Evolutionary conservation across 2,329 filamentous ascomycete species (phyloP).

Genomic region (Domatiomyces globalis): DNA sequence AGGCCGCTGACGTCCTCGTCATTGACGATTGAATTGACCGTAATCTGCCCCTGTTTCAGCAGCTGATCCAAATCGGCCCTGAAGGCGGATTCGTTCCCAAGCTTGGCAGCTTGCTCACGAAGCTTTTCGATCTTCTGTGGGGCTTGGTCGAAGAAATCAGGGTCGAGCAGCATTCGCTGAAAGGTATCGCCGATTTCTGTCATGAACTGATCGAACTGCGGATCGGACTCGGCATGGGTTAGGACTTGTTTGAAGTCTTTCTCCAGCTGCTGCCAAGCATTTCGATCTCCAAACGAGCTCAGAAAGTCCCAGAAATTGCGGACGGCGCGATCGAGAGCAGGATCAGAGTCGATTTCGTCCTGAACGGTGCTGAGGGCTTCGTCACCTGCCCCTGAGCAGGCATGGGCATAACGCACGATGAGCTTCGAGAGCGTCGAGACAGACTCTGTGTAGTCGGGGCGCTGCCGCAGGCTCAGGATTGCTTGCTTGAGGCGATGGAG

Average conservation of each 20-base stretch:
- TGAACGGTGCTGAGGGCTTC: conserved; percentile 53
- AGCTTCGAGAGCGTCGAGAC: conserved; percentile 65
- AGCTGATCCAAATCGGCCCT: conserved; percentile 60
- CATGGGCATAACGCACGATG: conserved; percentile 60
- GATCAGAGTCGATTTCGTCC: conserved; percentile 59
- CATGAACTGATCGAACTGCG: conserved; percentile 68
- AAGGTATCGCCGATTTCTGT: conserved; percentile 58
- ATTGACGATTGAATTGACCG: conserved; percentile 52
- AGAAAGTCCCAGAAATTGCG: conserved; percentile 69
- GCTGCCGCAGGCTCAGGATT: conserved; percentile 57
- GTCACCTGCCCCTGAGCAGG: conserved; percentile 60
- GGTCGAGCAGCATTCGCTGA: conserved; percentile 71
- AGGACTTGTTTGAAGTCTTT: conserved; percentile 54
- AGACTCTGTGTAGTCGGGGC: conserved; percentile 71
- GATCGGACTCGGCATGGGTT: conserved; percentile 60
- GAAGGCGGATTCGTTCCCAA: conserved; percentile 53
- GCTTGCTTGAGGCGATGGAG: conserved; percentile 62
- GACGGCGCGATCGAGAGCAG: conserved; percentile 59
- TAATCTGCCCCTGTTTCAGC: conserved; percentile 52
- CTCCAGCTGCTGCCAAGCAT: conserved; percentile 65
- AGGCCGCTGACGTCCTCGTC: conserved; percentile 62
- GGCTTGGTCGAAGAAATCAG: conserved; percentile 67
- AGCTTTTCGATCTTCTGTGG: conserved; percentile 51
- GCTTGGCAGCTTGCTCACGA: conserved; percentile 39
- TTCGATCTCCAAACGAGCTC: conserved; percentile 59